These are phyloP conservation scores for Neonectria magnoliae DNA, from an alignment of 2,329 filamentous ascomycete species.

Conservation along the genomic window DNA sequence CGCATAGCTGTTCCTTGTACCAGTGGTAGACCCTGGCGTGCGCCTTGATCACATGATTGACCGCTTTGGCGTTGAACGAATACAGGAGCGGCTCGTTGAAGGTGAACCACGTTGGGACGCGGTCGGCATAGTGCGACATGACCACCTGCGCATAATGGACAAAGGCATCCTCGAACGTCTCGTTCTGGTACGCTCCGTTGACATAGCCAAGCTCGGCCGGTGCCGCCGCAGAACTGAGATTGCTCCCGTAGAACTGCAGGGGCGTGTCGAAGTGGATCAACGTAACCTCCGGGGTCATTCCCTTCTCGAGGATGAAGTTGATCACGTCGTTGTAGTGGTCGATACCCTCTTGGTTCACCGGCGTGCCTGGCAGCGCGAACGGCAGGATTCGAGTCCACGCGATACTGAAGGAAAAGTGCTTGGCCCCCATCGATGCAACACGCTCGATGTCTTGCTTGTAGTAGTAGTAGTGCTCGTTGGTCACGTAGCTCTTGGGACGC, in stretches of 20 bases:
- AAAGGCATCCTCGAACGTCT: conserved; percentile 60
- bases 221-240: conserved; percentile 38
- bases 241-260: conserved; percentile 52
- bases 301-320: conserved; percentile 58
- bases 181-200: conserved; percentile 57
- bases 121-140: conserved; percentile 61
- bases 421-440: conserved; percentile 60
- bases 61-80: conserved; percentile 50
- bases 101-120: conserved; percentile 62
- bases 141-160: conserved; percentile 63
- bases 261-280: conserved; percentile 62
- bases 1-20: conserved; percentile 64
- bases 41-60: conserved; percentile 56
- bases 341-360: conserved; percentile 61
- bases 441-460: conserved; percentile 67
- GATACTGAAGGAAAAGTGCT: conserved; percentile 63
- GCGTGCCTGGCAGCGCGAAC: conserved; percentile 59
- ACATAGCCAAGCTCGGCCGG: conserved; percentile 49
- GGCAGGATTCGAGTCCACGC: conserved; percentile 63
- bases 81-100: conserved; percentile 63
- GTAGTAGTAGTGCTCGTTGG: conserved; percentile 63
- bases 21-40: conserved; percentile 62
- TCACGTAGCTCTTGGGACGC: conserved; percentile 47
- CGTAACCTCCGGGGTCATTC: conserved; percentile 59
- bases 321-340: conserved; percentile 66